phyloP scores from a whole-genome alignment of 768 basidiomycete genomes.

The Boletus reticulatus region DNA sequence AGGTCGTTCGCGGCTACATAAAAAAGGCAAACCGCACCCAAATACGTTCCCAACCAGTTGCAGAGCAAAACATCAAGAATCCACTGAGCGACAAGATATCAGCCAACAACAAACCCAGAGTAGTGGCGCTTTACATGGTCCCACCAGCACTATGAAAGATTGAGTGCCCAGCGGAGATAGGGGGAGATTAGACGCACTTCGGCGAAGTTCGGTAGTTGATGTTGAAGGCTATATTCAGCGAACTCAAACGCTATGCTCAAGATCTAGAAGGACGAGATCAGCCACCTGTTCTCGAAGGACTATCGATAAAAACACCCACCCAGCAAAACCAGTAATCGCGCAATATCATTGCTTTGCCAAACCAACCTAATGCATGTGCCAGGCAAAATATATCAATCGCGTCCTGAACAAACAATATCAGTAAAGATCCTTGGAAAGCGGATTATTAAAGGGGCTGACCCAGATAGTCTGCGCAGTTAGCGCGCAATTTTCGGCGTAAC shows the following conservation, averaged over 20 bases:
- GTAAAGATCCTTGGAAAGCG: background rate
- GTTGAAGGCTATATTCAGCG: slow-evolving; percentile 84
- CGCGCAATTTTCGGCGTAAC: slow-evolving; percentile 79
- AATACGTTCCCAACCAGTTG: slow-evolving; percentile 85
- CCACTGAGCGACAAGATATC: slow-evolving; percentile 52
- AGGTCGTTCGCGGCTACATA: slow-evolving; percentile 10
- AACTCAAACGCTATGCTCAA: slow-evolving; percentile 85
- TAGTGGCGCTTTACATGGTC: slow-evolving; percentile 63
- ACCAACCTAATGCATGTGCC: slow-evolving; percentile 86
- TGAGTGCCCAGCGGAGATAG: slow-evolving; percentile 22
- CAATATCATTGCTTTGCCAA: slow-evolving; percentile 86
- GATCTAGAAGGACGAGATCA: slow-evolving; percentile 48
- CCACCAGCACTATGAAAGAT: slow-evolving; percentile 75
- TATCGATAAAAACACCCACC: slow-evolving; percentile 42
- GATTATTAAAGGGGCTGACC: slow-evolving; percentile 41
- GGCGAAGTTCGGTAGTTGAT: slow-evolving; percentile 85
- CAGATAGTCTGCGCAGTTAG: slow-evolving; percentile 62
- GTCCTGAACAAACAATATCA: slow-evolving; percentile 42
- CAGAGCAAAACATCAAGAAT: slow-evolving; percentile 82
- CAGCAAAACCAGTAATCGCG: slow-evolving; percentile 95
- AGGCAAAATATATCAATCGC: slow-evolving; percentile 86
- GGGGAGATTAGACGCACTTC: slow-evolving; percentile 52
- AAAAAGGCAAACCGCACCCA: slow-evolving; percentile 46
- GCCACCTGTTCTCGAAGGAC: slow-evolving; percentile 1
- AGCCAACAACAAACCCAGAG: slow-evolving; percentile 5